Percentiles rank a stretch among this genome's conserved stretches.
phyloP scores from a whole-genome alignment of 345 rosid genomes.

The Nephelium lappaceum region DNA sequence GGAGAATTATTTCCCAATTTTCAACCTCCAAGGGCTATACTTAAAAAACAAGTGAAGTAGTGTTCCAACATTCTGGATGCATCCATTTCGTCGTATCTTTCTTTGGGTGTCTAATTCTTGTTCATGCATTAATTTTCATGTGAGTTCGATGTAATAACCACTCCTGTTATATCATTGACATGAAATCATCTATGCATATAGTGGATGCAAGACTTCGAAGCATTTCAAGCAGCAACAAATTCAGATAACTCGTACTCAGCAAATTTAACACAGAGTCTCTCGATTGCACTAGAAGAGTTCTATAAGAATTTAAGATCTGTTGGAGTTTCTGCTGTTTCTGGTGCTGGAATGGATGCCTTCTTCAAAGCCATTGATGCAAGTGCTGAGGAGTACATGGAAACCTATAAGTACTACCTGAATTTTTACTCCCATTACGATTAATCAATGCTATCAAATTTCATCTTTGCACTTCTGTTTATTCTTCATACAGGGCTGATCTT shows the following conservation, averaged over 20 bases:
- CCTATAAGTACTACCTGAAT: conserved; percentile 55
- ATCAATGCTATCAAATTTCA: not conserved
- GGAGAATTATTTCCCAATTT: not conserved
- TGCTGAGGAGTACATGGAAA: conserved; percentile 73
- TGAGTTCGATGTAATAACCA: not conserved
- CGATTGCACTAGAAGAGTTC: conserved; percentile 67
- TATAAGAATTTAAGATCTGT: conserved; percentile 67
- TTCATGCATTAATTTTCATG: not conserved
- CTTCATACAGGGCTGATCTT: conserved; percentile 61
- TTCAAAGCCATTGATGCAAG: conserved; percentile 75
- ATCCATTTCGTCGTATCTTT: not conserved
- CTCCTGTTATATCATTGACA: not conserved
- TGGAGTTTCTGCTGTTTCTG: conserved; percentile 84
- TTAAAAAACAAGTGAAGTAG: not conserved
- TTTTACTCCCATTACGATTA: not conserved
- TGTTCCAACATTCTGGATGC: not conserved
- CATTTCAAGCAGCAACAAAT: conserved; percentile 66
- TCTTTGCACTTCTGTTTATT: not conserved
- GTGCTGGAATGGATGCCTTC: conserved; percentile 75
- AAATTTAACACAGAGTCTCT: conserved; percentile 71
- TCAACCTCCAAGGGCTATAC: not conserved
- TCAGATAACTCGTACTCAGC: conserved; percentile 64
- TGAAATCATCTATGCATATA: conserved; percentile 26
- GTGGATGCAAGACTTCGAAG: conserved; percentile 91
- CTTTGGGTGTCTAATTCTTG: not conserved